Conservation (phyloP, 2,329 filamentous ascomycete species). For the Fusarium bulbicola region DNA sequence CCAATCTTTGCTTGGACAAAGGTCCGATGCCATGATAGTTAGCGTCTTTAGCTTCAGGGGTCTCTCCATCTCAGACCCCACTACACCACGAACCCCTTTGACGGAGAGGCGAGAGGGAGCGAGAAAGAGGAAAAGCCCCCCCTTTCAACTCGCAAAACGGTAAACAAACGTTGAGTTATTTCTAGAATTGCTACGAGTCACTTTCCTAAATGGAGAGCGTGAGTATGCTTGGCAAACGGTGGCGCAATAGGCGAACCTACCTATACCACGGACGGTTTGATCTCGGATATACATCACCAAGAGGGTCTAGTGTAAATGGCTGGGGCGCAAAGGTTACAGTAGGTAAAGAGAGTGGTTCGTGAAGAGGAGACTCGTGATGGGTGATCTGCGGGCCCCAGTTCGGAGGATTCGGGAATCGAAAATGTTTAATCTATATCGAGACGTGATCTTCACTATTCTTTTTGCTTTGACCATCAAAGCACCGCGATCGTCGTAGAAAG, state of each 20-base stretch:
- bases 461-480: not conserved
- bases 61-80: not conserved
- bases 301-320: not conserved
- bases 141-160: not conserved
- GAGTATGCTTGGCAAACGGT: not conserved
- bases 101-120: not conserved
- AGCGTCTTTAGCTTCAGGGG: not conserved
- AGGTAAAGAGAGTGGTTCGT: not conserved
- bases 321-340: not conserved
- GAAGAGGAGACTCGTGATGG: not conserved
- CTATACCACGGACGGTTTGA: not conserved
- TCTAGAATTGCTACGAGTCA: not conserved
- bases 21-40: constrained; percentile 1
- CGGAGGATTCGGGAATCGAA: not conserved
- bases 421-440: not conserved
- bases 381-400: not conserved
- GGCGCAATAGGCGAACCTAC: not conserved
- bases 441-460: not conserved
- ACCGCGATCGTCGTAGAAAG: not conserved
- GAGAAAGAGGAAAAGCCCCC: not conserved
- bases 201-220: not conserved
- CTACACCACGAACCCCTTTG: not conserved
- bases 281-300: not conserved
- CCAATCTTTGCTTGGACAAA: constrained; percentile 6
- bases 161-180: not conserved